These are phyloP conservation scores for Diplodia corticola DNA, from an alignment of 2,329 filamentous ascomycete genomes.

Conservation along the genomic window DNA sequence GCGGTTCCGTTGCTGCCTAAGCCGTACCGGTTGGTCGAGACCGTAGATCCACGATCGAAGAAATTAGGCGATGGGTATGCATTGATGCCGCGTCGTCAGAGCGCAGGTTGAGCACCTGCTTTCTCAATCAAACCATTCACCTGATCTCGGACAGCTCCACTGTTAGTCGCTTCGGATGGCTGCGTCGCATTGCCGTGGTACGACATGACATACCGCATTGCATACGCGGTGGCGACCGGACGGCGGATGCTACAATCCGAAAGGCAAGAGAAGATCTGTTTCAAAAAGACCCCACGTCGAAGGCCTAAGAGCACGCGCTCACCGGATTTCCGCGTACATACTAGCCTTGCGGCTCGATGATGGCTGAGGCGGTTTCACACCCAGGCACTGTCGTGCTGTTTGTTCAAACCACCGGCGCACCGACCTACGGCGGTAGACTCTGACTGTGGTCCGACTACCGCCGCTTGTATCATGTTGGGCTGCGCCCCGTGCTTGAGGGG, in stretches of 20 bases:
- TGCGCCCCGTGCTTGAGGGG: neutral
- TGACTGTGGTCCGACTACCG: neutral
- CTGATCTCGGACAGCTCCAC: neutral
- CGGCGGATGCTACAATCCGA: neutral
- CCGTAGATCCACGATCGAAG: slow-evolving; percentile 3
- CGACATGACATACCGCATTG: neutral
- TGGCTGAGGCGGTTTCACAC: slow-evolving; percentile 7
- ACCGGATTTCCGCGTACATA: neutral
- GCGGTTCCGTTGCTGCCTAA: neutral
- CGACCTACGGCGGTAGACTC: neutral
- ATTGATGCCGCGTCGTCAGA: neutral
- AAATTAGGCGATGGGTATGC: slow-evolving; percentile 15
- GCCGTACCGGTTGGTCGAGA: neutral
- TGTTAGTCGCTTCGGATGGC: neutral
- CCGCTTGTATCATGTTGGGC: neutral
- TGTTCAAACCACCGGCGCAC: slow-evolving; percentile 12
- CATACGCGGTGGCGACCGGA: neutral
- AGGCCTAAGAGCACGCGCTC: neutral
- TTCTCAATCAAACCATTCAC: neutral
- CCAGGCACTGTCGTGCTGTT: neutral
- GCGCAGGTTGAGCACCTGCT: neutral
- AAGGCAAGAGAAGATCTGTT: neutral
- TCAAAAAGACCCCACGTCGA: neutral
- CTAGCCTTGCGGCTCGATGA: neutral
- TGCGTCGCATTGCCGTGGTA: neutral